Base-by-base conservation (phyloP, 345 rosid genomes). In the Erodium maritimum region DNA sequence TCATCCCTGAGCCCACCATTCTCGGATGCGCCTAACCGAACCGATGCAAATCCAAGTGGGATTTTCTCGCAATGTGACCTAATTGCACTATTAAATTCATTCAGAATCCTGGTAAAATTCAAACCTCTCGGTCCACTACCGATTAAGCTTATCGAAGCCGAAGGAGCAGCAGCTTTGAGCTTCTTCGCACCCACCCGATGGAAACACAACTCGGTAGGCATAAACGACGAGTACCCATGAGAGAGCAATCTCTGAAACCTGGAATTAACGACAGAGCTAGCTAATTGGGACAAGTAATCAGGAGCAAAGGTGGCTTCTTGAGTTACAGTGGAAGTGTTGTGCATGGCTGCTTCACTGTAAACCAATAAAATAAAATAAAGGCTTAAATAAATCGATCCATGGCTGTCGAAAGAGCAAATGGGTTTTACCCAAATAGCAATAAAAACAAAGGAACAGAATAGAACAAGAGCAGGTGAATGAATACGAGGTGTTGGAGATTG, bases 11-110 rank as follows among this genome's bases (percentile, higher is more conserved):
- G 37, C 62, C 73, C 95, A 37, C 66, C 73, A 59, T 45, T 65
- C 46, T 82, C 84, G 11, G 72, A 79, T 22, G 87, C 67, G 55
- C 78, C 73, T 20, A 74, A 71, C 65, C 76, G 76, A 54, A 90
- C 62, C 5, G 99, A 80, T 37, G 86, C 96, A 46, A 94, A 85
- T 54, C 87, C 87, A 34, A 85, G 73, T 1, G 99, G 97, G 64
- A 87, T 80, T 61, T 82, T 90, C 59, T 80, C 86, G 57, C 86
- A 82, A 34, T 90, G 97, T 54, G 82, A 76, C 70, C 76, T 77
- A 58, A 90, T 69, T 18, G 71, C 76, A 61, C 75, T 75, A 37
- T 90, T 87, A 64, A 94, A 86, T 54, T 90, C 95, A 19, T 54
- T 76, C 56, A 85, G 65, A 58, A 90, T 52, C 58, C 69, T 71